Base-by-base conservation (phyloP, 2,329 filamentous ascomycete species). In the Zymoseptoria crescenta region DNA sequence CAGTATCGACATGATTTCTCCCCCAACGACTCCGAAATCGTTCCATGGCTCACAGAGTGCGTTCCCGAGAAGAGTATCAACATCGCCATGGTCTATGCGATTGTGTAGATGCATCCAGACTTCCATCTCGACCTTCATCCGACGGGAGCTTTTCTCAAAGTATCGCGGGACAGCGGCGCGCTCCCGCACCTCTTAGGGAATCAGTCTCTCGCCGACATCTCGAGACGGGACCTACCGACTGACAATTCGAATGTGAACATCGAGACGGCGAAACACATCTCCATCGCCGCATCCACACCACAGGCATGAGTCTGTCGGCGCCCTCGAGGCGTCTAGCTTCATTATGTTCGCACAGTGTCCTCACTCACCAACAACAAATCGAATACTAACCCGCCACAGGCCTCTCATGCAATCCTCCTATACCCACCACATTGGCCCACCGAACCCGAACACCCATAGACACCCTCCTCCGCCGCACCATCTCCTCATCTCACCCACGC, bases 261-360 rank as follows among this genome's bases (percentile, higher is more conserved):
- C 48, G 28, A 52, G 55, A 30, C 55, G 49, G 19, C 55, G 29
- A 51, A 13, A 4, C 13, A 28, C 35, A 41, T 35, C 28, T 41
- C n/a, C 20, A 48, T 56, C 55, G 51, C 20, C 54, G 28, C 35
- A 45, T 51, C 50, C 49, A 53, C 50, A 41, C 57, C 49, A 41
- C 50, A 49, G 16, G 21, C 54, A 91, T 90, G 87, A 88, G 80
- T 75, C 74, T 87, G 68, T 81, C 82, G 73, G 76, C 85, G 70
- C 84, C 86, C 66, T 79, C 84, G 68, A 77, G 83, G 77, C 82
- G 82, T 76, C 76, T 87, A 67, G 77, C 81, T 58, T 77, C 79
- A 69, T 78, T 80, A 72, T 83, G 87, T 89, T 80, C 59, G 79
- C 55, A 64, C 59, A 49, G 54, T 57, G 59, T 56, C 50, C 52